These are phyloP conservation scores for Cladosporium velox DNA, from an alignment of 2,329 filamentous ascomycete genomes.

Conservation along the genomic window DNA sequence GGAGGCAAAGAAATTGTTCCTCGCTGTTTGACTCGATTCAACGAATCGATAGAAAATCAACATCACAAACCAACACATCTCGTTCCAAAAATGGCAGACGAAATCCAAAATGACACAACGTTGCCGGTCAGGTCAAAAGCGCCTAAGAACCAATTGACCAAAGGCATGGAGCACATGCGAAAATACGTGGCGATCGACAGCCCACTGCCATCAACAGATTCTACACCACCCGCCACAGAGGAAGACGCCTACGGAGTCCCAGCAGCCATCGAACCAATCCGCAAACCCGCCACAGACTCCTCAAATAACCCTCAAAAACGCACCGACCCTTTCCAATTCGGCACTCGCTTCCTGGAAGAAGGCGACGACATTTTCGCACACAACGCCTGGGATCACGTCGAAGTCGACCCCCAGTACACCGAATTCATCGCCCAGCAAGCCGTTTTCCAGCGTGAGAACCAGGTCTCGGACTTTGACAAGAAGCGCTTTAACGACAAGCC, in stretches of 20 bases:
- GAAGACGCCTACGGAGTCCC: constrained; percentile 54
- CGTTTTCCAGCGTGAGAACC: constrained; percentile 77
- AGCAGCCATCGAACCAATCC: constrained; percentile 47
- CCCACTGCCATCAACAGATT: constrained; percentile 9
- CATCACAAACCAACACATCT: neutral
- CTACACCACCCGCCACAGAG: constrained; percentile 34
- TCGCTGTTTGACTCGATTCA: constrained; percentile 17
- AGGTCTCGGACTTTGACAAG: constrained; percentile 92
- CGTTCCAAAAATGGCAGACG: neutral
- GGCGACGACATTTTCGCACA: constrained; percentile 92
- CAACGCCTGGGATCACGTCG: constrained; percentile 98
- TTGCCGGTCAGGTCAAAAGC: constrained; percentile 28
- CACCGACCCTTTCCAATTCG: constrained; percentile 92
- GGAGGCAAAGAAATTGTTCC: constrained; percentile 16
- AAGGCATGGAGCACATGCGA: constrained; percentile 56
- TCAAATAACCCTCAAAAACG: constrained; percentile 78
- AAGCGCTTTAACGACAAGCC: constrained; percentile 85
- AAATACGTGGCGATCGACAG: constrained; percentile 48
- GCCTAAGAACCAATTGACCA: constrained; percentile 49
- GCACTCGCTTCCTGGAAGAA: constrained; percentile 79
- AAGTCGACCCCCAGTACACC: constrained; percentile 85
- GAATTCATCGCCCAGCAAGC: constrained; percentile 84
- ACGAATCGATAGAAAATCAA: neutral
- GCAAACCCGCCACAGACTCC: constrained; percentile 59
- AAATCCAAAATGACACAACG: neutral